Percentiles rank a stretch among this genome's conserved stretches.
Conservation (phyloP, 805 yeast species). For the Metschnikowia similis region DNA sequence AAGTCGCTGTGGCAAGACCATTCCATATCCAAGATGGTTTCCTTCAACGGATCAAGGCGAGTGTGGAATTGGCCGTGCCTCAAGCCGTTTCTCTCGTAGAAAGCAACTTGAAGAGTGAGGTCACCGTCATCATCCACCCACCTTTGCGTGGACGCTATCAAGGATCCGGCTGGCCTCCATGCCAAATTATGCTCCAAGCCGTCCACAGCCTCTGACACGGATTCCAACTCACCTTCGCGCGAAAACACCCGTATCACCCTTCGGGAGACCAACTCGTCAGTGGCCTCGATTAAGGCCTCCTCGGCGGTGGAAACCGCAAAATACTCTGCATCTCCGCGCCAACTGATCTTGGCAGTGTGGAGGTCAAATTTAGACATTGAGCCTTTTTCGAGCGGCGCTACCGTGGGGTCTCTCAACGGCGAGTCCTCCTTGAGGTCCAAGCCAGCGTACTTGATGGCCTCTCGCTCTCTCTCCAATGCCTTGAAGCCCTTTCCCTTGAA, state of each 20-base stretch:
- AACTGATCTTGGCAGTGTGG: conserved; percentile 51
- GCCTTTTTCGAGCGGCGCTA: conserved; percentile 71
- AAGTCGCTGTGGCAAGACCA: conserved; percentile 86
- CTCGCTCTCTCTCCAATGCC: conserved; percentile 60
- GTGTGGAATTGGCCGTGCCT: conserved; percentile 82
- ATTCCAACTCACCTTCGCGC: conserved; percentile 71
- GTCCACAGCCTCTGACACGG: conserved; percentile 87
- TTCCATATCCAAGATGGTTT: conserved; percentile 46
- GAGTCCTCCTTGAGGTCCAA: conserved; percentile 56
- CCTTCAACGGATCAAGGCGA: conserved; percentile 48
- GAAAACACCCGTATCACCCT: conserved; percentile 80
- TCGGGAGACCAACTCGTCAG: conserved; percentile 41
- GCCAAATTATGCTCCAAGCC: conserved; percentile 68
- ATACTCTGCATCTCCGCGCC: conserved; percentile 95
- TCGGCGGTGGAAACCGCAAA: conserved; percentile 68
- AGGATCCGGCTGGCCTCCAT: conserved; percentile 90
- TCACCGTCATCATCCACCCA: conserved; percentile 50
- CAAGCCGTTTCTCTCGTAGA: conserved; percentile 90
- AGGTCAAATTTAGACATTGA: conserved; percentile 53
- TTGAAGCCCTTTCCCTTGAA: conserved; percentile 91
- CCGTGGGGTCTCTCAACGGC: conserved; percentile 80
- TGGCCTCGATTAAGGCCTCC: conserved; percentile 39
- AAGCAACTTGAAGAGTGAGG: conserved; percentile 52
- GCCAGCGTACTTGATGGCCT: conserved; percentile 60
- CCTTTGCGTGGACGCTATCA: conserved; percentile 79